A percentile compares a stretch with the other conserved stretches of the same genome.
Evolutionary conservation across 148 eudicot species (phyloP).

Genomic region (Gaultheria prostrata): DNA sequence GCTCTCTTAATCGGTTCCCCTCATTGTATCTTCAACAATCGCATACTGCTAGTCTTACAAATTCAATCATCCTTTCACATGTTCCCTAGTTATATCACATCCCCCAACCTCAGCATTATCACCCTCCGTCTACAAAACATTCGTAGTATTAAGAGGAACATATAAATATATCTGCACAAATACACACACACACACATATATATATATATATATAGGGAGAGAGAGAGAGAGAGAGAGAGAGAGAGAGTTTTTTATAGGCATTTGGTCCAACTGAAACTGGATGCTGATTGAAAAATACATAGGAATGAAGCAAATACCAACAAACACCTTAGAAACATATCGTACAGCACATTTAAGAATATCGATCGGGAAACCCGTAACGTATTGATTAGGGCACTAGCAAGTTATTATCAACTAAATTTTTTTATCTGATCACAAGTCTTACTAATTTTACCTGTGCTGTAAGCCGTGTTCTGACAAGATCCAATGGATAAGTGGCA

Average conservation of each 20-base stretch:
- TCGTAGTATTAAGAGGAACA: too few species aligned
- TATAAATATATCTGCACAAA: too few species aligned
- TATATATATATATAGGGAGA: too few species aligned
- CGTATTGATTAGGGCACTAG: not conserved
- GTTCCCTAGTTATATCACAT: too few species aligned
- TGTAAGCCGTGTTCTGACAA: slow-evolving; percentile 54
- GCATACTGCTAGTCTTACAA: not conserved
- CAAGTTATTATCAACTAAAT: not conserved
- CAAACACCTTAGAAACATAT: not conserved
- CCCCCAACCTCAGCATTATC: too few species aligned
- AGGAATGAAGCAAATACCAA: not conserved
- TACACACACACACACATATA: too few species aligned
- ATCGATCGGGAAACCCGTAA: not conserved
- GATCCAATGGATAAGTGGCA: slow-evolving; percentile 56
- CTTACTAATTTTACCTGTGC: slow-evolving; percentile 38
- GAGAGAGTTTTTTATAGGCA: not conserved
- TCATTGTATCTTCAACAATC: too few species aligned
- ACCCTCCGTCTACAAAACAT: too few species aligned
- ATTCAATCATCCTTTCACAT: too few species aligned
- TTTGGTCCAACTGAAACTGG: not conserved
- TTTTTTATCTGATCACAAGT: not conserved
- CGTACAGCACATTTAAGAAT: not conserved
- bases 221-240: too few species aligned
- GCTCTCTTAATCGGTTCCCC: not conserved
- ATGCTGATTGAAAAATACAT: not conserved